Evolutionary conservation across 169 alveolate species (phyloP).

Genomic region (Besnoitia besnoiti): DNA sequence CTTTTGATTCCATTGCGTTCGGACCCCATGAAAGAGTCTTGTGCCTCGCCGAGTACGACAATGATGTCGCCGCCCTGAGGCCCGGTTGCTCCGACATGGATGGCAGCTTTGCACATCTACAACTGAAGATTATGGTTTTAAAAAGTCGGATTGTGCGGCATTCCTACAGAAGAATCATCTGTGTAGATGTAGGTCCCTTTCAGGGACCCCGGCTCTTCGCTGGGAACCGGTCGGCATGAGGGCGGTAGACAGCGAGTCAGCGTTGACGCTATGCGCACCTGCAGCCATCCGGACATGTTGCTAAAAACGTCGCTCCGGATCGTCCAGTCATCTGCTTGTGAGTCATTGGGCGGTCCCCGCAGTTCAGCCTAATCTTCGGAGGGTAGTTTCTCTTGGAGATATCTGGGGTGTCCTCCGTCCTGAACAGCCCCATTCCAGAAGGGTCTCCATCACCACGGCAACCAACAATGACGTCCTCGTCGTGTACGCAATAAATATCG

Average conservation of each 20-base stretch:
- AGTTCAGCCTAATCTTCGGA: constrained; percentile 20
- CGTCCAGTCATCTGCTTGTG: constrained; percentile 28
- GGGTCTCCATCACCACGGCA: constrained; percentile 80
- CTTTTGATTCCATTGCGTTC: constrained; percentile 37
- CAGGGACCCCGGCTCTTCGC: constrained; percentile 62
- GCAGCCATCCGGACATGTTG: constrained; percentile 62
- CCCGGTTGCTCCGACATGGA: constrained; percentile 86
- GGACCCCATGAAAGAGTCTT: constrained; percentile 30
- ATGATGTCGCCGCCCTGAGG: constrained; percentile 77
- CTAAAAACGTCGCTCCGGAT: constrained; percentile 55
- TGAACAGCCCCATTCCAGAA: constrained; percentile 73
- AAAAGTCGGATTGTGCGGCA: constrained; percentile 35
- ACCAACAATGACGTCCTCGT: constrained; percentile 76
- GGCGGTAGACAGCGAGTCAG: background rate
- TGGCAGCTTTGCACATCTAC: constrained; percentile 91
- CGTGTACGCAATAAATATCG: constrained; percentile 79
- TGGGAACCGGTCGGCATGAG: background rate
- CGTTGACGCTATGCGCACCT: background rate
- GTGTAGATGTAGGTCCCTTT: constrained; percentile 89
- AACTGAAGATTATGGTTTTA: constrained; percentile 46
- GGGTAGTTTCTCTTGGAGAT: background rate
- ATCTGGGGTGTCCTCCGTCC: constrained; percentile 54
- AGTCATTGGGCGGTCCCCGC: constrained; percentile 32
- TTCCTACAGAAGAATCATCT: constrained; percentile 81
- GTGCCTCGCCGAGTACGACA: constrained; percentile 65